Evolutionary conservation across 2,329 filamentous ascomycete species (phyloP), one percentile per base, ranked within the genome.

Genomic region (Paracoccidioides brasiliensis): DNA sequence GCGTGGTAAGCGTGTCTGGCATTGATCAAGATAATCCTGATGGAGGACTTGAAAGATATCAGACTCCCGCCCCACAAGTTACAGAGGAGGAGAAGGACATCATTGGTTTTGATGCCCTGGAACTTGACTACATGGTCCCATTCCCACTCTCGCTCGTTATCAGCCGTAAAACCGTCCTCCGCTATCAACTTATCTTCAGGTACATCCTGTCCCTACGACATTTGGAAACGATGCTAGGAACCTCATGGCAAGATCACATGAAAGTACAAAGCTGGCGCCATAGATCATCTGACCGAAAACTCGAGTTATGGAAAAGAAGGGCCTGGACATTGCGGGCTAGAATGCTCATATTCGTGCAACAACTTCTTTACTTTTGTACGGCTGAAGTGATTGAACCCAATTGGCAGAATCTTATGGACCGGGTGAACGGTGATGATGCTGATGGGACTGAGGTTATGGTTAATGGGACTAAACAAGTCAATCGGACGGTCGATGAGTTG

Each of bases 321-420:
- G 89, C 91, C 0, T 97, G 89, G 85, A 96, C 89, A 2, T 73
- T 98, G 56, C 82, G 93, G 38, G 89, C 90, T 2, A 82, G 93
- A 50, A 98, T 98, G 93, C 78, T 97, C 7, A 88, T 95, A 7
- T 98, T 97, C 66, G 89, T 97, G 2, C 93, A 98, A 70, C 93
- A 98, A 69, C 77, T 97, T 41, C 80, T 96, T 5, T 98, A 97
- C 71, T 98, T 95, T 69, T 97, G 90, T 72, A 97, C 93, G 0
- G 84, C 89, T 0, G 93, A 98, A 71, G 93, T 98, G 54, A 94
- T 98, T 55, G 93, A 98, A 70, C 93, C 91, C 3, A 97, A 97
- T 70, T 98, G 93, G 93, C 83, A 89, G 61, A 86, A 84, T 50
- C 82, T 98, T 58, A 96, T 96, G 89, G 82, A 85, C n/a, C 80